These are phyloP conservation scores for Aspergillus cejpii DNA, from an alignment of 2,329 filamentous ascomycete species.

Conservation along the genomic window DNA sequence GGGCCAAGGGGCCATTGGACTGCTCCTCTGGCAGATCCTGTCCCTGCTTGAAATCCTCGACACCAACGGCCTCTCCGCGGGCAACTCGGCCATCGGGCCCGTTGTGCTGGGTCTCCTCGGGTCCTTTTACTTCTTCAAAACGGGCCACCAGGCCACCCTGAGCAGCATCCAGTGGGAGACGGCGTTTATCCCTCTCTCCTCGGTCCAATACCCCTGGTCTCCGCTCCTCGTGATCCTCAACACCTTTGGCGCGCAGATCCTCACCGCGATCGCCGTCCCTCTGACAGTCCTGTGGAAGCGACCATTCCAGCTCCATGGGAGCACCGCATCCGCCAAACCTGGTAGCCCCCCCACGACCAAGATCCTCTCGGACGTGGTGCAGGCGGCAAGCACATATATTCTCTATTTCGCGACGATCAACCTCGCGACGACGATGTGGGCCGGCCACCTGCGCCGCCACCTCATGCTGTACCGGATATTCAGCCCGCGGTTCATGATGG, in stretches of 20 bases:
- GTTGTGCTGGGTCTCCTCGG: slow-evolving; percentile 80
- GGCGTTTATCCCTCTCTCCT: slow-evolving; percentile 81
- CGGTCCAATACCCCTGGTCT: slow-evolving; percentile 81
- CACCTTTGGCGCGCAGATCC: slow-evolving; percentile 80
- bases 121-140: slow-evolving; percentile 95
- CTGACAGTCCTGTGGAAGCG: slow-evolving; percentile 85
- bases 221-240: slow-evolving; percentile 77
- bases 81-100: slow-evolving; percentile 65
- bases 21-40: slow-evolving; percentile 84
- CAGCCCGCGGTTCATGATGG: slow-evolving; percentile 82
- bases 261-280: slow-evolving; percentile 72
- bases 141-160: slow-evolving; percentile 85
- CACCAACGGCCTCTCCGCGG: slow-evolving; percentile 55
- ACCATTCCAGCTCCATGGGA: slow-evolving; percentile 61
- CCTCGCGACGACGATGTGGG: slow-evolving; percentile 83
- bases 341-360: slow-evolving; percentile 27
- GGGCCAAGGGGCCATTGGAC: slow-evolving; percentile 74
- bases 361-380: slow-evolving; percentile 62
- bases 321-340: slow-evolving; percentile 14
- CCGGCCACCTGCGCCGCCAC: slow-evolving; percentile 78
- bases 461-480: slow-evolving; percentile 97
- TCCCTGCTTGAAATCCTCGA: slow-evolving; percentile 62
- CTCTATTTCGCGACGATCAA: slow-evolving; percentile 77
- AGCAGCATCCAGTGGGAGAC: slow-evolving; percentile 91
- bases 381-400: slow-evolving; percentile 66